Evolutionary conservation across 2,329 filamentous ascomycete species (phyloP), one percentile per base, ranked within the genome.

Genomic region (Neonectria faginata): DNA sequence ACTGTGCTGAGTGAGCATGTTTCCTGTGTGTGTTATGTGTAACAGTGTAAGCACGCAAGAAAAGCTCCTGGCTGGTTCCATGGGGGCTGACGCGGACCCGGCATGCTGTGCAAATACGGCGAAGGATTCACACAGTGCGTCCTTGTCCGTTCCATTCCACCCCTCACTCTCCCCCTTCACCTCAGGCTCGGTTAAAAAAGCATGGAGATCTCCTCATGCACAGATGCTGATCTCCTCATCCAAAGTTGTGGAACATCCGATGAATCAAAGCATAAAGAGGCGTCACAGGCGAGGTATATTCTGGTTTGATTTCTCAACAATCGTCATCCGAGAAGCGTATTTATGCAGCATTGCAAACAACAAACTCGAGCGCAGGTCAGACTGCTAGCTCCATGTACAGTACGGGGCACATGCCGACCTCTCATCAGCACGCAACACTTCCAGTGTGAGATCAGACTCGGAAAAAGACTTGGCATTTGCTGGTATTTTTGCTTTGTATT

Each of bases 371-470:
- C 20, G 48, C 18, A 33, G 27, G 18, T 33, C 48, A 20, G 39
- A 42, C n/a, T 39, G 36, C 36, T 42, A 20, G 39, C 39, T 42
- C 39, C 39, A 42, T 42, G 39, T 42, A 42, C 39, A 11, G 14
- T 39, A 16, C 36, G 36, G 14, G 3, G 14, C 36, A 39, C 36
- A 39, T 39, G 36, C 36, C 36, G 36, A 39, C 36, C 7, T 39
- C 33, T 39, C 33, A 16, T 39, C 33, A 50, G 16, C 47, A 50
- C 45, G 45, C 29, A 27, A 50, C 45, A 29, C 47, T 29, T 33
- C 29, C 27, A 31, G 48, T 33, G 50, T 31, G 31, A 58, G 57
- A 48, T 60, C 41, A 48, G 39, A 48, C 57, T n/a, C 27, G 11
- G 22, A 20, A 25, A 31, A 18, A n/a, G 7, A 27, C 8, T n/a